phyloP scores from a whole-genome alignment of 371 early-diverging fungal genomes.

The Cladochytrium tenue region DNA sequence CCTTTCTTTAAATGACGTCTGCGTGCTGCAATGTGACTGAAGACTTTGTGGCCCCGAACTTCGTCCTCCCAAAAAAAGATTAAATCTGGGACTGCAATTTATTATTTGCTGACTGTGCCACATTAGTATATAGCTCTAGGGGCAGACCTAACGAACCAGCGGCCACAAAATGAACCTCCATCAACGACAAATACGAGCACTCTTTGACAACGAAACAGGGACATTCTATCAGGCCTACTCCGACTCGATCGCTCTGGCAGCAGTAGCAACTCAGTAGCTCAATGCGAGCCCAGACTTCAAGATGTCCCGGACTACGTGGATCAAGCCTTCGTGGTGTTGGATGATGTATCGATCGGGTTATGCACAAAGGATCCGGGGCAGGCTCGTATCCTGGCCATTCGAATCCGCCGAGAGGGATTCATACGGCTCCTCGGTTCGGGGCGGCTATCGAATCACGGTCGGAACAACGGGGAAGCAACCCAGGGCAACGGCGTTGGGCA shows the following conservation, averaged over 20 bases:
- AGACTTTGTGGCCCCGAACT: no score
- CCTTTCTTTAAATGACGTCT: no score
- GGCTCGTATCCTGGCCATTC: conserved; percentile 41
- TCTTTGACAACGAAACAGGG: conserved; percentile 16
- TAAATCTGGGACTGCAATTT: no score
- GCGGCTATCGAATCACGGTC: conserved; percentile 16
- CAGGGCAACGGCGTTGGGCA: conserved; percentile 2
- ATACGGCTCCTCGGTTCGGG: conserved; percentile 29
- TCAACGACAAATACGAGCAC: neutral
- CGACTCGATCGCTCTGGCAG: conserved; percentile 32
- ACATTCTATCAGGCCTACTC: conserved; percentile 49
- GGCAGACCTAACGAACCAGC: no score
- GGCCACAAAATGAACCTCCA: no score
- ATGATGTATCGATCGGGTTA: conserved; percentile 50
- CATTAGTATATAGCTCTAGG: no score
- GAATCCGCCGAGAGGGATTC: conserved; percentile 28
- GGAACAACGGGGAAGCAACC: conserved; percentile 4
- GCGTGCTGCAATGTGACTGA: no score
- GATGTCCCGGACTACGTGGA: conserved; percentile 46
- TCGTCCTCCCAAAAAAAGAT: no score
- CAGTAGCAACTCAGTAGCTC: conserved; percentile 16
- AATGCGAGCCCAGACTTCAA: conserved; percentile 29
- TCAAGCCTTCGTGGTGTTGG: conserved; percentile 51
- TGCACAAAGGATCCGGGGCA: conserved; percentile 34
- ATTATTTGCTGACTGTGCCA: no score